phyloP scores from a whole-genome alignment of 495 filamentous ascomycete species.

The Stereocaulon alpinum region DNA sequence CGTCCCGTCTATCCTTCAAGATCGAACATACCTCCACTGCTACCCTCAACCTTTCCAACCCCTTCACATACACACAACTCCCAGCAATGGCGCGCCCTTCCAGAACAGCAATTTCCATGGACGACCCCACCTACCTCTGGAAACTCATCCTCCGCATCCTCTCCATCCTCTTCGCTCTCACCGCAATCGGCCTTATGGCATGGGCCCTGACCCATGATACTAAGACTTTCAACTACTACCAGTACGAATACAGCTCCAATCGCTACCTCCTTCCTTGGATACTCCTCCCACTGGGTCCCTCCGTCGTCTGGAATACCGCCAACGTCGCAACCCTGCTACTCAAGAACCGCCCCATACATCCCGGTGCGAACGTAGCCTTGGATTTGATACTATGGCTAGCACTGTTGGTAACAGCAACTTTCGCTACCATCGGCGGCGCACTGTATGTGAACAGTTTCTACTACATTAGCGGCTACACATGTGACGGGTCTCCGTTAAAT shows the following conservation, averaged over 20 bases:
- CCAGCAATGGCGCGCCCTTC: conserved; percentile 4
- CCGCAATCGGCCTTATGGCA: conserved; percentile 23
- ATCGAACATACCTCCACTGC: no score
- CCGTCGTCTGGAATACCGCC: conserved; percentile 19
- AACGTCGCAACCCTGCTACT: conserved; percentile 18
- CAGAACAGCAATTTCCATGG: not conserved
- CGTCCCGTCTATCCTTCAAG: no score
- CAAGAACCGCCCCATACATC: conserved; percentile 21
- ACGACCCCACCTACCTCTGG: conserved; percentile 21
- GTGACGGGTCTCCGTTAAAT: not conserved
- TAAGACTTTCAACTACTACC: not conserved
- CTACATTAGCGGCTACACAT: not conserved
- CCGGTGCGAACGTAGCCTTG: conserved; percentile 26
- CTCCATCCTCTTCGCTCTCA: conserved; percentile 20
- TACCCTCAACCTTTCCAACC: not conserved
- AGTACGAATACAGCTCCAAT: not conserved
- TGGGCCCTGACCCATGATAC: conserved; percentile 14
- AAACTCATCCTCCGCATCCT: conserved; percentile 25
- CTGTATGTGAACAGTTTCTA: not conserved
- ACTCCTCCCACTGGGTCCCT: conserved; percentile 22
- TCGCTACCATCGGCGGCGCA: conserved; percentile 11
- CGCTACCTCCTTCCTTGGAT: conserved; percentile 14
- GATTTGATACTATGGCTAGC: conserved; percentile 29
- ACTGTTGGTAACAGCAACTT: conserved; percentile 18
- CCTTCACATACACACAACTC: not conserved